phyloP scores from a whole-genome alignment of 306 rosid species.

The Astragalus glycyphyllos region DNA sequence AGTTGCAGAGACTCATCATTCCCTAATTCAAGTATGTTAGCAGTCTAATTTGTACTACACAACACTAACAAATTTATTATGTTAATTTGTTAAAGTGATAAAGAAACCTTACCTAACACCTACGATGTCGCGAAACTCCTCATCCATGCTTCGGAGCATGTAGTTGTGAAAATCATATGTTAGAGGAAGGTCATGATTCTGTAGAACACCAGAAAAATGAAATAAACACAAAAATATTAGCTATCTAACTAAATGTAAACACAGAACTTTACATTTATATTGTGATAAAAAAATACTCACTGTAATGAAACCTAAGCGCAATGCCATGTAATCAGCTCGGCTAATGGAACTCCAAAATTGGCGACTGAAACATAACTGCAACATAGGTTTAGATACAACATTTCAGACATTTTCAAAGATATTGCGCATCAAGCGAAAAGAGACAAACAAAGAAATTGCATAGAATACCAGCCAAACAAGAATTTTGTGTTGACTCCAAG shows the following conservation, averaged over 20 bases:
- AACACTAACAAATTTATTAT: not conserved
- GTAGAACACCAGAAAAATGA: slow-evolving; percentile 38
- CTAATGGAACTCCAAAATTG: slow-evolving; percentile 94
- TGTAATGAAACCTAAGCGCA: slow-evolving; percentile 87
- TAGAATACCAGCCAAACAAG: slow-evolving; percentile 92
- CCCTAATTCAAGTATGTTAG: not conserved
- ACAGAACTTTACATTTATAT: not conserved
- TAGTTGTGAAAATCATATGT: slow-evolving; percentile 88
- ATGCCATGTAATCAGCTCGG: slow-evolving; percentile 85
- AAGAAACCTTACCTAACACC: slow-evolving; percentile 69
- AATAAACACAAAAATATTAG: slow-evolving; percentile 26
- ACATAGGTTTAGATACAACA: slow-evolving; percentile 4
- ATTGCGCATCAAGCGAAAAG: slow-evolving; percentile 4
- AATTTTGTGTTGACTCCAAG: slow-evolving; percentile 81
- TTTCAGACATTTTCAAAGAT: slow-evolving; percentile 29
- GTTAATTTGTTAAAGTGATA: slow-evolving; percentile 11
- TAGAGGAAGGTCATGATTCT: slow-evolving; percentile 85
- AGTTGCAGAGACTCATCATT: too few species aligned
- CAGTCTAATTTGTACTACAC: not conserved
- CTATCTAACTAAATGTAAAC: not conserved
- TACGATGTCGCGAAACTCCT: slow-evolving; percentile 88
- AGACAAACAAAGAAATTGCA: slow-evolving; percentile 16
- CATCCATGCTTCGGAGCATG: slow-evolving; percentile 98
- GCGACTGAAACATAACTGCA: slow-evolving; percentile 96
- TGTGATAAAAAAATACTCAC: slow-evolving; percentile 51